Evolutionary conservation across 441 rosid species (phyloP).

Genomic region (Gossypium davidsonii): DNA sequence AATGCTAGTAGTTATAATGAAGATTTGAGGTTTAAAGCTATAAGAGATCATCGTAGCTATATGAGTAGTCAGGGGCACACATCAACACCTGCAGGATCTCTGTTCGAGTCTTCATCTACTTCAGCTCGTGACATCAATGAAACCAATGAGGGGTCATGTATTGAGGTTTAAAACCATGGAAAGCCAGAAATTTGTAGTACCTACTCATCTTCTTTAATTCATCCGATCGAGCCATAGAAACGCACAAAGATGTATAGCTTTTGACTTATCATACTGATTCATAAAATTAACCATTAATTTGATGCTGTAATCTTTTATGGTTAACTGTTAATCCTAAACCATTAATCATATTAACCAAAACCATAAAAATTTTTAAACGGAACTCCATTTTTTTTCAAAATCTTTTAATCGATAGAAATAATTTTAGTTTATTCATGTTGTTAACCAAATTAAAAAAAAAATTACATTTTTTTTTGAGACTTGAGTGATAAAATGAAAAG

Average conservation of each 20-base stretch:
- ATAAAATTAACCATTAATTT: too few species aligned
- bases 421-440: too few species aligned
- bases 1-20: constrained; percentile 25
- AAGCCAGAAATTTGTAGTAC: not conserved
- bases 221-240: not conserved
- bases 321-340: too few species aligned
- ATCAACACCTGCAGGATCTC: not conserved
- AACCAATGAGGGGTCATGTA: not conserved
- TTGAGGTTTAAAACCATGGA: not conserved
- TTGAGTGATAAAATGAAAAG: too few species aligned
- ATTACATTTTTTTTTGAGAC: too few species aligned
- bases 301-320: too few species aligned
- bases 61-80: not conserved
- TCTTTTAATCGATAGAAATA: too few species aligned
- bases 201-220: not conserved
- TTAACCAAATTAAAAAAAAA: too few species aligned
- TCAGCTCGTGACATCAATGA: constrained; percentile 4
- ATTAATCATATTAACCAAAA: too few species aligned
- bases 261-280: not conserved
- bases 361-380: too few species aligned
- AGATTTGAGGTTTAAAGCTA: constrained; percentile 51
- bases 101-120: constrained; percentile 11
- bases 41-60: constrained; percentile 26
- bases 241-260: not conserved
- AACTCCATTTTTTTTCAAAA: too few species aligned